A percentile compares a stretch with the other conserved stretches of the same genome.
These are phyloP conservation scores for Trypethelium eluteriae DNA, from an alignment of 495 filamentous ascomycete genomes.

Conservation along the genomic window DNA sequence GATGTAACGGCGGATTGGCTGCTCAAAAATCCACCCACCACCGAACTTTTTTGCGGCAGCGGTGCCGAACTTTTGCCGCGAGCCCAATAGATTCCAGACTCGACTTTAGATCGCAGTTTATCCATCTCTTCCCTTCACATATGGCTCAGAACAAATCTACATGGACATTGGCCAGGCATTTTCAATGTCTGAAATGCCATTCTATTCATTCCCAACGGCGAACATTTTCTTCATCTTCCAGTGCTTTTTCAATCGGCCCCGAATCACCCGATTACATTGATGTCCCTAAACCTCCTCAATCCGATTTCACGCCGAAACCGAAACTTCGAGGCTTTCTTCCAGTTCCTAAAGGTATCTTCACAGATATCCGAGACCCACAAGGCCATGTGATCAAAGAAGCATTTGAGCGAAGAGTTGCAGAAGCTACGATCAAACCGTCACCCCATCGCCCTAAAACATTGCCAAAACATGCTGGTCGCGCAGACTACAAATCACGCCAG, in stretches of 20 bases:
- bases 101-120: neutral
- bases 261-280: slow-evolving; percentile 70
- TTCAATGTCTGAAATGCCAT: neutral
- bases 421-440: slow-evolving; percentile 24
- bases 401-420: slow-evolving; percentile 44
- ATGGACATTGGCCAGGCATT: neutral
- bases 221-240: slow-evolving; percentile 39
- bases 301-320: slow-evolving; percentile 36
- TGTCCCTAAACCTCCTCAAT: slow-evolving; percentile 53
- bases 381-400: slow-evolving; percentile 46
- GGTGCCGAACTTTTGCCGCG: slow-evolving; percentile 6
- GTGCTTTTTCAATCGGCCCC: slow-evolving; percentile 41
- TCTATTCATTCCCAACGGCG: slow-evolving; percentile 25
- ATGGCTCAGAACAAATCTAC: neutral
- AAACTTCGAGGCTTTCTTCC: slow-evolving; percentile 65
- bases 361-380: slow-evolving; percentile 14
- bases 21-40: slow-evolving; percentile 1
- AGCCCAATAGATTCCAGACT: neutral
- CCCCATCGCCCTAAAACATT: slow-evolving; percentile 27
- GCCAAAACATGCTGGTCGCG: slow-evolving; percentile 30
- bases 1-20: no score
- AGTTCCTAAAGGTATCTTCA: slow-evolving; percentile 60
- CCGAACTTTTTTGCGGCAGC: neutral
- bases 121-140: neutral
- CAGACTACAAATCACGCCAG: slow-evolving; percentile 56